Conservation (phyloP, 768 basidiomycete species). For the Trametes villosa region DNA sequence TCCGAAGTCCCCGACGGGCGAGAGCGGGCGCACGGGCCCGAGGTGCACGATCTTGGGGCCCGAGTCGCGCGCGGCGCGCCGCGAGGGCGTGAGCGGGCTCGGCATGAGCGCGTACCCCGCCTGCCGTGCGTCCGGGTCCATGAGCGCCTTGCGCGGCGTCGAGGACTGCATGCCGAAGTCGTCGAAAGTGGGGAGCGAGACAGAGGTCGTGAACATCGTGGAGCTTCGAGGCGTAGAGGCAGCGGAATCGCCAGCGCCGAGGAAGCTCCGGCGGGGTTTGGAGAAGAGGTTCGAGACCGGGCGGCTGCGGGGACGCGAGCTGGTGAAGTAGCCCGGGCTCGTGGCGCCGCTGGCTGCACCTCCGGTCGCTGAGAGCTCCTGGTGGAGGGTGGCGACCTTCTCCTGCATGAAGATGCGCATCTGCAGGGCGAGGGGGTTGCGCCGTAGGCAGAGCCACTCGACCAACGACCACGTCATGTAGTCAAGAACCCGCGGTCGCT, state of each 20-base stretch:
- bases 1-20: conserved; percentile 2
- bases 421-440: conserved; percentile 66
- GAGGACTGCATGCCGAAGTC: conserved; percentile 25
- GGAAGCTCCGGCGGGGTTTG: conserved; percentile 56
- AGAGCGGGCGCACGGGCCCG: conserved; percentile 46
- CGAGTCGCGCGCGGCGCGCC: conserved; percentile 40
- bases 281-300: conserved; percentile 59
- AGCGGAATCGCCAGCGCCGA: conserved; percentile 8
- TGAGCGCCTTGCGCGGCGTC: conserved; percentile 20
- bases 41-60: conserved; percentile 64
- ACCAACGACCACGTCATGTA: conserved; percentile 75
- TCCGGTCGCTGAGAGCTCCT: conserved; percentile 44
- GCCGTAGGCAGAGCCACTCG: conserved; percentile 64
- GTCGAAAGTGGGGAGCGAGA: conserved; percentile 25
- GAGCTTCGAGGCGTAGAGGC: conserved; percentile 52
- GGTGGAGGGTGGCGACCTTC: conserved; percentile 58
- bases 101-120: conserved; percentile 48
- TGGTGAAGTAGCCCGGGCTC: conserved; percentile 11
- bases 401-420: conserved; percentile 69
- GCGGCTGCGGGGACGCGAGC: conserved; percentile 39
- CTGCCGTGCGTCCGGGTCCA: conserved; percentile 32
- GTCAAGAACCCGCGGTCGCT: conserved; percentile 63
- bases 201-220: conserved; percentile 36
- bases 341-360: conserved; percentile 26
- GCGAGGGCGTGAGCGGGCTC: conserved; percentile 39